Evolutionary conservation across 805 yeast species (phyloP).

Genomic region (Priceomyces carsonii): DNA sequence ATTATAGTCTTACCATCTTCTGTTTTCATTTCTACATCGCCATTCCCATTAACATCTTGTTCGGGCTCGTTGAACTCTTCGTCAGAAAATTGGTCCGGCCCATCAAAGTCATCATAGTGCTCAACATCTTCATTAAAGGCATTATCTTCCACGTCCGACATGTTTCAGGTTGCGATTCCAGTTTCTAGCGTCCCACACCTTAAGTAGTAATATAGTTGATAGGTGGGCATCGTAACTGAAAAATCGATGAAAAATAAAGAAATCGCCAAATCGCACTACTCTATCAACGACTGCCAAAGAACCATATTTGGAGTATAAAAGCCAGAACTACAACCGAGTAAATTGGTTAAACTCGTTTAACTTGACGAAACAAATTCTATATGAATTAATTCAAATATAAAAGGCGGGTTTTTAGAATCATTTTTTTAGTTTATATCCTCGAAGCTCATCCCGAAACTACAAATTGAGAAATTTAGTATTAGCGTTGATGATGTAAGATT

Average conservation of each 20-base stretch:
- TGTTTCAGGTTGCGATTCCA: no score
- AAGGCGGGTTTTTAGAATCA: no score
- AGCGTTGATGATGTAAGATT: slow-evolving; percentile 6
- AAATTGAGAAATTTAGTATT: no score
- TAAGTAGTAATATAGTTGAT: background rate
- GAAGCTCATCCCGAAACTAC: no score
- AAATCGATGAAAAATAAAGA: slow-evolving; percentile 6
- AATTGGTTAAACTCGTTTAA: no score
- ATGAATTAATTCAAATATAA: slow-evolving; percentile 1
- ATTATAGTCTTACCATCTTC: slow-evolving; percentile 74
- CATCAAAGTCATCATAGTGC: slow-evolving; percentile 79
- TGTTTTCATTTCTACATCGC: slow-evolving; percentile 49
- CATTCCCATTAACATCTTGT: slow-evolving; percentile 21
- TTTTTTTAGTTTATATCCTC: no score
- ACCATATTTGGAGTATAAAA: no score
- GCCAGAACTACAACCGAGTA: no score
- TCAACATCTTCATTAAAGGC: slow-evolving; percentile 71
- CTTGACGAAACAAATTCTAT: slow-evolving; percentile 6
- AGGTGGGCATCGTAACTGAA: slow-evolving; percentile 6
- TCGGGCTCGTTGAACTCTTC: slow-evolving; percentile 52
- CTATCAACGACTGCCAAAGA: no score
- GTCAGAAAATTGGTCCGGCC: slow-evolving; percentile 75
- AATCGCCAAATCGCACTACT: slow-evolving; percentile 5
- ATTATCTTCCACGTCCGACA: slow-evolving; percentile 47
- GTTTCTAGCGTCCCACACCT: background rate